Evolutionary conservation across 2,329 filamentous ascomycete species (phyloP).

Genomic region (Ophiostoma fasciatum): DNA sequence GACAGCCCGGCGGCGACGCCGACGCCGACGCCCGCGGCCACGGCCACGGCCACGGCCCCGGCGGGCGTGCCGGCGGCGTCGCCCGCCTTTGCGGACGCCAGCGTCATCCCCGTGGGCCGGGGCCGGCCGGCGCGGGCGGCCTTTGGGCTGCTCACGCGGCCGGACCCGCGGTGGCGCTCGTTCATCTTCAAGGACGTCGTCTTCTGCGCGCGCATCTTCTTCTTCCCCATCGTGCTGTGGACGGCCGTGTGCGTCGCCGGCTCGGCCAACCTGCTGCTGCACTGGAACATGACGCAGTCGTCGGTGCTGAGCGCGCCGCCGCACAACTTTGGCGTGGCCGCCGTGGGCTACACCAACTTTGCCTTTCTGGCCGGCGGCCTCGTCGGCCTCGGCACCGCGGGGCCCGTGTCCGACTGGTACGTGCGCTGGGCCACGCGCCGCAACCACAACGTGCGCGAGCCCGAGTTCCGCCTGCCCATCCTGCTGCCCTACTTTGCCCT

Average conservation of each 20-base stretch:
- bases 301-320: conserved; percentile 23
- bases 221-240: conserved; percentile 6
- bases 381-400: conserved; percentile 20
- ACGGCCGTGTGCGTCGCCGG: conserved; percentile 1
- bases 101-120: neutral
- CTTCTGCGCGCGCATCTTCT: conserved; percentile 2
- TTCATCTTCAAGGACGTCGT: conserved; percentile 6
- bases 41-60: too few relatives aligned
- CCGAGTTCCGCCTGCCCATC: conserved; percentile 24
- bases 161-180: conserved; percentile 1
- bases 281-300: conserved; percentile 39
- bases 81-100: too few relatives aligned
- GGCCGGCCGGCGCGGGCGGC: neutral
- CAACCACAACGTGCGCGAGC: conserved; percentile 24
- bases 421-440: conserved; percentile 18
- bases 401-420: conserved; percentile 23
- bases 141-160: neutral
- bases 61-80: too few relatives aligned
- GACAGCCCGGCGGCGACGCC: neutral
- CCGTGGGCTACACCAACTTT: conserved; percentile 30
- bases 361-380: conserved; percentile 22
- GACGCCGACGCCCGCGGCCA: too few relatives aligned
- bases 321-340: conserved; percentile 23
- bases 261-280: conserved; percentile 22
- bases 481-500: conserved; percentile 24